Conservation (phyloP, 192 early-diverging fungal species). For the Linnemannia schmuckeri region DNA sequence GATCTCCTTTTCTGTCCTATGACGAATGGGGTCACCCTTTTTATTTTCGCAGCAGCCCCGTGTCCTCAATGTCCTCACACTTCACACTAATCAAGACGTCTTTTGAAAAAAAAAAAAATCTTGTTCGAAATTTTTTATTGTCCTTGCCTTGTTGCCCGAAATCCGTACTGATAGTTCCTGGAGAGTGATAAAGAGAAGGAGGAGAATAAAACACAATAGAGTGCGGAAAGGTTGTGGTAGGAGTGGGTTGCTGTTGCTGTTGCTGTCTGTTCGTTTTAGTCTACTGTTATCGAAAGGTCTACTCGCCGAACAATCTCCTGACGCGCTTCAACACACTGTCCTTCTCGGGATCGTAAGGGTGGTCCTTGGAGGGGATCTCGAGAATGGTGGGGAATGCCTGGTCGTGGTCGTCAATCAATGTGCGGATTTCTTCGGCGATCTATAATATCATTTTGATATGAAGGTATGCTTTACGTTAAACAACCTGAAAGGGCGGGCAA, state of each 20-base stretch:
- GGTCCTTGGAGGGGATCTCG: conserved; percentile 99
- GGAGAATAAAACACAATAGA: background rate
- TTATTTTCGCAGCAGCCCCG: background rate
- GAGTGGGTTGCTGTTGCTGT: background rate
- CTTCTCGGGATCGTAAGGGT: conserved; percentile 91
- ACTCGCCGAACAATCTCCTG: conserved; percentile 85
- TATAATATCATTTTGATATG: conserved; percentile 33
- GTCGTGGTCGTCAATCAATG: conserved; percentile 89
- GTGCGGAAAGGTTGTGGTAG: background rate
- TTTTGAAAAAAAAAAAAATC: too few relatives aligned
- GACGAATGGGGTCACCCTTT: background rate
- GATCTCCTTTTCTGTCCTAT: background rate
- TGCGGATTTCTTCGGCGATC: conserved; percentile 95
- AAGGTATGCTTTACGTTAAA: background rate
- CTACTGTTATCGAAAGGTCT: conserved; percentile 13
- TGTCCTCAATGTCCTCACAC: background rate
- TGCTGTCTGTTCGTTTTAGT: background rate
- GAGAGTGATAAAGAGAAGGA: background rate
- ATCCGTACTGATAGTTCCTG: background rate
- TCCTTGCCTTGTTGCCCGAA: too few relatives aligned
- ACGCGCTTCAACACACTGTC: conserved; percentile 90
- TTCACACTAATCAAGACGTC: too few relatives aligned
- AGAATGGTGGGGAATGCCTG: conserved; percentile 97
- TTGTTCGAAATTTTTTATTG: too few relatives aligned
- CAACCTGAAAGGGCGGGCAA: background rate